Evolutionary conservation across 176 grass and related monocot genomes (phyloP).

Genomic region (Oropetium thomaeum): DNA sequence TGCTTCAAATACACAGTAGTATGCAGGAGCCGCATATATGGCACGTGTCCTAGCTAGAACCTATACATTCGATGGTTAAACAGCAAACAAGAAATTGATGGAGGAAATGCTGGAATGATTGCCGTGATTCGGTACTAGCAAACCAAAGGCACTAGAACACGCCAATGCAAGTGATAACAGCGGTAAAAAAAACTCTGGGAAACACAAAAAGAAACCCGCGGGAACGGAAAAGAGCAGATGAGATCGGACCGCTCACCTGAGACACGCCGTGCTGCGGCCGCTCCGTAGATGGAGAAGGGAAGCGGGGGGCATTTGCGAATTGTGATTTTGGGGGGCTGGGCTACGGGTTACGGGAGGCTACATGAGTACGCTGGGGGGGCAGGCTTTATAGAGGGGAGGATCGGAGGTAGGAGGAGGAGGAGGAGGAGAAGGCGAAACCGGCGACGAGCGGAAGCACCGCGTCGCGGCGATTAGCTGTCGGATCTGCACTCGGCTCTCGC

Average conservation of each 20-base stretch:
- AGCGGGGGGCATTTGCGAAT: neutral
- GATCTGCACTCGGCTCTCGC: neutral
- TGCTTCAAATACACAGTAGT: neutral
- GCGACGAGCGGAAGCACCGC: neutral
- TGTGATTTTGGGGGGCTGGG: neutral
- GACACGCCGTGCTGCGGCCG: neutral
- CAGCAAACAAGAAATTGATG: neutral
- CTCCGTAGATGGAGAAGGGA: neutral
- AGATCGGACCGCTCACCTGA: slow-evolving; percentile 23
- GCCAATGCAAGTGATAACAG: neutral
- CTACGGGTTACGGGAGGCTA: neutral
- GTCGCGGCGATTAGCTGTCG: neutral
- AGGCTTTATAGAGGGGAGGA: neutral
- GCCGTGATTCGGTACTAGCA: neutral
- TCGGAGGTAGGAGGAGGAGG: neutral
- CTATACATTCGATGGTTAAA: neutral
- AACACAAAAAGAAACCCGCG: neutral
- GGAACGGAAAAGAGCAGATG: neutral
- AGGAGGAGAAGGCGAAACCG: too few species aligned
- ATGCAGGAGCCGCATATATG: neutral
- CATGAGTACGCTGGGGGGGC: neutral
- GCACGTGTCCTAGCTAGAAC: slow-evolving; percentile 8
- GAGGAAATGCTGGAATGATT: too few species aligned
- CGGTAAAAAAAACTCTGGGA: neutral
- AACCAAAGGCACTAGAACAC: neutral